Base-by-base conservation (phyloP, 1,139 yeast genomes). In the Pichia norvegensis region DNA sequence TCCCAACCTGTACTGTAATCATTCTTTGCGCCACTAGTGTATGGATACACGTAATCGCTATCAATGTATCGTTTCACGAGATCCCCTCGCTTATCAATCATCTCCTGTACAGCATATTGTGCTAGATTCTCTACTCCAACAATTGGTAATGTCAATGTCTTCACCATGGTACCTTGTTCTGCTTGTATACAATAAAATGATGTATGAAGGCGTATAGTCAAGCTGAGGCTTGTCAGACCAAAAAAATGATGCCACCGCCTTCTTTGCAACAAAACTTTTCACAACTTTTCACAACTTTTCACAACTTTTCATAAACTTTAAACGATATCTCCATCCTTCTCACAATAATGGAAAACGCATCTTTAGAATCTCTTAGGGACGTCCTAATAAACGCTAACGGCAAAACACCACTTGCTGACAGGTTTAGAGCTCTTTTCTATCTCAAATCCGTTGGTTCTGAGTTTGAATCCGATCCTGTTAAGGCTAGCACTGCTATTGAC, bases 401-500 rank as follows among this genome's bases (percentile, higher is more conserved):
- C 2, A 68, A 79, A 16, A 79, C 77, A 23, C 81, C 83, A 46
- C 74, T 92, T 38, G 94, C 97, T 22, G 81, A 76, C 67, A 74
- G 98, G 57, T 92, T 92, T 68, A 76, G 98, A 64, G 97, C 98
- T 4, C 73, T 92, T 40, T 92, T 92, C 73, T 88, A 85, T 67
- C 72, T 92, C 59, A 94, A 92, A 67, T 78, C 86, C 41, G 73
- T 86, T 45, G 98, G 97, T 33, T 74, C 78, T 41, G 85, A 81
- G 49, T 66, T 65, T 43, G 64, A 69, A 13, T 55, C 63, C 5
- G 70, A 74, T 29, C 76, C 79, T 46, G 77, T 74, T 43, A 75
- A 76, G 50, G 74, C 74, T 8, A 60, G 66, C 40, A 67, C 58
- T 48, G 98, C 98, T 45, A 78, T 92, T 46, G 78, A 82, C 46